Evolutionary conservation across 2,329 filamentous ascomycete genomes (phyloP).

Genomic region (Aspergillus sp.): DNA sequence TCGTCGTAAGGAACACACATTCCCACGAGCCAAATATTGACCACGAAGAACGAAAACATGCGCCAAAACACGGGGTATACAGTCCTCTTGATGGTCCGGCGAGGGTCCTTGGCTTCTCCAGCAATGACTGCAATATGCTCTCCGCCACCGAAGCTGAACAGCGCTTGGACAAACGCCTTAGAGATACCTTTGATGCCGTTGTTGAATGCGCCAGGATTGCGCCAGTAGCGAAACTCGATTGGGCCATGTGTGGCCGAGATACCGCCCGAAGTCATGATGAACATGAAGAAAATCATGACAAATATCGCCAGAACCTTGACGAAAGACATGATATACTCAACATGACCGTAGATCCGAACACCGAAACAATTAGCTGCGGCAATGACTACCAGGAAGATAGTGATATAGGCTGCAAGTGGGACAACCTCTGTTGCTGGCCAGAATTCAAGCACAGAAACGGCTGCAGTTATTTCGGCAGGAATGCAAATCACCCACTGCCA

Average conservation of each 20-base stretch:
- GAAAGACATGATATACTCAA: conserved; percentile 29
- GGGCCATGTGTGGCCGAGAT: conserved; percentile 34
- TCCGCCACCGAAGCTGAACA: conserved; percentile 36
- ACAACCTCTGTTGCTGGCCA: conserved; percentile 31
- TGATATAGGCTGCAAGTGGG: conserved; percentile 36
- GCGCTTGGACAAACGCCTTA: conserved; percentile 38
- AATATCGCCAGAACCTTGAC: conserved; percentile 34
- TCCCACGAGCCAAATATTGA: conserved; percentile 40
- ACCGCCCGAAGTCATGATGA: conserved; percentile 39
- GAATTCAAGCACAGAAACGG: conserved; percentile 34
- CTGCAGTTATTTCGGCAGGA: conserved; percentile 39
- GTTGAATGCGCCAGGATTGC: conserved; percentile 30
- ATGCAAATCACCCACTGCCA: conserved; percentile 6
- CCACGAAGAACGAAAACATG: conserved; percentile 38
- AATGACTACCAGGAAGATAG: conserved; percentile 34
- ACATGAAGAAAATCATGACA: conserved; percentile 37
- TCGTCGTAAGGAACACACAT: conserved; percentile 38
- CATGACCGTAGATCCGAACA: conserved; percentile 32
- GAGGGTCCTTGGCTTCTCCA: conserved; percentile 33
- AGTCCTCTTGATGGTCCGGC: conserved; percentile 33
- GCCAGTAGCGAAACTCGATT: conserved; percentile 36
- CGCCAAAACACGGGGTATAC: conserved; percentile 37
- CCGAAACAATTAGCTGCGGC: conserved; percentile 30
- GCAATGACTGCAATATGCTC: conserved; percentile 38
- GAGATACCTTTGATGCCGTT: conserved; percentile 38